Base-by-base conservation (phyloP, 371 early-diverging fungal genomes). In the Mortierella sp. region DNA sequence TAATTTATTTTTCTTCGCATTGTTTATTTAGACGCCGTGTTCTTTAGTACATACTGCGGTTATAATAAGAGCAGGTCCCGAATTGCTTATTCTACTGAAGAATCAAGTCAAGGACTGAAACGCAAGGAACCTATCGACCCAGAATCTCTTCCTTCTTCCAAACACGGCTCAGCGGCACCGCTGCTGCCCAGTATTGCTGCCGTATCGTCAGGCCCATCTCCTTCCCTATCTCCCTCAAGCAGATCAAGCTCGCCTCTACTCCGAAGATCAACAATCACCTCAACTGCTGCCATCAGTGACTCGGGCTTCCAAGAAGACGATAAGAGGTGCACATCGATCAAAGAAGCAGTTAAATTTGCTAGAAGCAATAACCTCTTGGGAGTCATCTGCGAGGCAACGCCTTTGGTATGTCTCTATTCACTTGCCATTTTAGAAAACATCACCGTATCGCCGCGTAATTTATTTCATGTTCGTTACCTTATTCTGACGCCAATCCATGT, bases 371-470 rank as follows among this genome's bases (percentile, higher is more conserved):
- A 96, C 72, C 68, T 97, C 31, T 84, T 98, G 28, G 98, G 98
- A n/a, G 83, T 98, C 17, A 89, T 98, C 55, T 95, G 94, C 74
- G 92, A 93, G 62, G 94, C 96, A 15, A 90, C 91, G 53, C 95
- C 95, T 29, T 74, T 96, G 85, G 94, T 94, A 87, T 68, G 86
- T 80, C 4, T 58, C 43, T 2, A 22, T 23, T 13, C 40, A 40
- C 6, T 40, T 40, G n/a, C n/a, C n/a, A n/a, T n/a, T n/a, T n/a
- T n/a, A n/a, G n/a, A n/a, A n/a, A n/a, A 26, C 40, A 32, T 2
- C 49, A 17, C 4, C 22, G 3, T 54, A 19, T 32, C 19, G 35
- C 26, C 37, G 2, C 22, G 19, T 45, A 42, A 26, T 43, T 12
- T 49, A 28, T 34, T 53, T 40, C 3, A 23, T 2, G 7, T 22